Evolutionary conservation across 2,329 filamentous ascomycete genomes (phyloP), one percentile per base, ranked within the genome.

Genomic region (Hypomyces rosellus): DNA sequence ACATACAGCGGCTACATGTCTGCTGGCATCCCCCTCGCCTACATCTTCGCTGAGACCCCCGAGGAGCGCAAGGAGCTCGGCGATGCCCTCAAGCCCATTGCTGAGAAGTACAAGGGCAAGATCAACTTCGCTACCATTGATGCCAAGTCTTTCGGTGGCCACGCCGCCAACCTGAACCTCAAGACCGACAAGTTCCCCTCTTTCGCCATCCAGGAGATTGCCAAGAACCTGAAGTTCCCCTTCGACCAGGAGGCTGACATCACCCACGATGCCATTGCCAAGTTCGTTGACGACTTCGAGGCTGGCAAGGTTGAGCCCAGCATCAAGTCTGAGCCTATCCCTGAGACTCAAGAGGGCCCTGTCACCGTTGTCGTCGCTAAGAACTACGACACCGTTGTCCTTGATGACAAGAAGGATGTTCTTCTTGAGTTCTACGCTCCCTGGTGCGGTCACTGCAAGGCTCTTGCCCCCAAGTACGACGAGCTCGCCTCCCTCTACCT

Each of bases 381-480:
- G 76, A 92, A 81, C 75, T 99, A 96, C 81, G 79, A 96, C 57
- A 81, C 95, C 7, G 75, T 97, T 60, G 91, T 99, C 64, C 80
- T 96, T 50, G 86, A 99, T 67, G 86, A 95, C 71, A 80, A 85
- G 68, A 97, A 97, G 86, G 93, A 99, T 71, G 93, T 99, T 53
- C 82, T 99, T 59, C 74, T 99, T 57, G 93, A 99, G 78, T 97
- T 96, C 78, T 99, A 99, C 76, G 93, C 93, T 53, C 93, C 93
- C 57, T 99, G 93, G 93, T 99, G 93, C 70, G 93, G 93, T 62
- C 93, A 99, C 83, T 99, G 93, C 89, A 97, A 97, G 83, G 91
- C 84, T 71, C 86, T 99, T 55, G 92, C 93, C 51, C 93, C 93
- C 64, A 86, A 96, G 72, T 99, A 96, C 72, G 93, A 99, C 57